A percentile compares a stretch with the other conserved stretches of the same genome.
These are phyloP conservation scores for Venturia pyrina DNA, from an alignment of 2,329 filamentous ascomycete species.

Conservation along the genomic window DNA sequence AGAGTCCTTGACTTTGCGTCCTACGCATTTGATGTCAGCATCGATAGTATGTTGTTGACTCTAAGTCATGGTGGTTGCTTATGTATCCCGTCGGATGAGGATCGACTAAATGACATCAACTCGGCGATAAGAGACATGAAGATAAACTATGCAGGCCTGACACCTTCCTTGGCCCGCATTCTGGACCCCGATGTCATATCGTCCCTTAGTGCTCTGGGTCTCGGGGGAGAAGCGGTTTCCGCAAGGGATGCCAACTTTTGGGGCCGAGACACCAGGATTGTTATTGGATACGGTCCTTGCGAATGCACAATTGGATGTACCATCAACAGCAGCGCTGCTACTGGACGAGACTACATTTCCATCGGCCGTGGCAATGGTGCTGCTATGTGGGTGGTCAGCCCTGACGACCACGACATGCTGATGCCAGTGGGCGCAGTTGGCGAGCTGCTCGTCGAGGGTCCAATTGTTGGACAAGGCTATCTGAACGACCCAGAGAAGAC, in stretches of 20 bases:
- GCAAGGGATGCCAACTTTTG: conserved; percentile 29
- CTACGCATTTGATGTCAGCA: conserved; percentile 68
- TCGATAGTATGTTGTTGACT: conserved; percentile 15
- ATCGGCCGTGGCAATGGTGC: conserved; percentile 15
- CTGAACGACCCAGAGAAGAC: conserved; percentile 66
- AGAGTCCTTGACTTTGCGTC: conserved; percentile 73
- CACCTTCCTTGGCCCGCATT: conserved; percentile 43
- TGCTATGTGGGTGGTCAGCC: conserved; percentile 24
- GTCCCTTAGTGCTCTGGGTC: conserved; percentile 28
- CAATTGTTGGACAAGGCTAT: conserved; percentile 62
- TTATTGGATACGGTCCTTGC: conserved; percentile 37
- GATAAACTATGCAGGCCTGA: conserved; percentile 46
- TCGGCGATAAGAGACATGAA: conserved; percentile 42
- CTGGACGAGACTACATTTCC: conserved; percentile 13
- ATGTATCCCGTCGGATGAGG: conserved; percentile 46
- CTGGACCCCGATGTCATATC: conserved; percentile 32
- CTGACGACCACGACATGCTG: conserved; percentile 19
- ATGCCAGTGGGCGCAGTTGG: conserved; percentile 36
- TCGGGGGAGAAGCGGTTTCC: conserved; percentile 33
- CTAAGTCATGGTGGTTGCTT: conserved; percentile 42
- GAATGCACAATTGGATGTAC: conserved; percentile 23
- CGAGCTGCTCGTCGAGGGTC: conserved; percentile 38
- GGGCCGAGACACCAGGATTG: conserved; percentile 27
- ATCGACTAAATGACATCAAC: conserved; percentile 42
- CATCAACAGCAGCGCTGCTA: conserved; percentile 13